A percentile compares a stretch with the other conserved stretches of the same genome.
phyloP scores from a whole-genome alignment of 208 protist genomes.

The Leishmania gerbilli region DNA sequence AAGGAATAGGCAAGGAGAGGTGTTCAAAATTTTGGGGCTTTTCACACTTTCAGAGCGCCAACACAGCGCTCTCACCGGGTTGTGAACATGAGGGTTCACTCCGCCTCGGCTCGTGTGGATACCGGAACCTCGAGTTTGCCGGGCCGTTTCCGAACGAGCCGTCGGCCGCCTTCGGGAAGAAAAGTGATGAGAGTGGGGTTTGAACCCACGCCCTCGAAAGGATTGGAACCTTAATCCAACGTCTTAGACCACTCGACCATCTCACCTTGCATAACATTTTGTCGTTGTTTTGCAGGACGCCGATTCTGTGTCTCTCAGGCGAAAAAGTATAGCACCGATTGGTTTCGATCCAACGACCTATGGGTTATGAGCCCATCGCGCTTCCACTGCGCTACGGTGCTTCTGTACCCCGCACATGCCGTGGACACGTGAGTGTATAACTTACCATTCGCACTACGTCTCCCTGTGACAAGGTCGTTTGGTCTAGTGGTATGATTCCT shows the following conservation, averaged over 20 bases:
- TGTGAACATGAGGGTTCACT: too few species aligned
- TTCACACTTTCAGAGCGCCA: too few species aligned
- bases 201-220: constrained; percentile 60
- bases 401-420: not conserved
- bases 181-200: constrained; percentile 56
- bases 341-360: constrained; percentile 95
- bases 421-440: too few species aligned
- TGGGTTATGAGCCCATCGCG: constrained; percentile 95
- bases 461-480: constrained; percentile 55
- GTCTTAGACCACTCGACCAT: constrained; percentile 62
- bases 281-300: accelerated
- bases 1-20: not conserved
- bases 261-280: constrained; percentile 14
- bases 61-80: not conserved
- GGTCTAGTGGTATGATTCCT: constrained; percentile 95
- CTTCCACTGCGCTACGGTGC: constrained; percentile 94
- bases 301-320: too few species aligned
- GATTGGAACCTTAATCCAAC: constrained; percentile 63
- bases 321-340: constrained; percentile 90
- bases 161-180: not conserved
- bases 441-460: accelerated
- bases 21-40: too few species aligned
- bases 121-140: not conserved
- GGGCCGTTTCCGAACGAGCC: not conserved
- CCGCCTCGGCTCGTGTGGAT: not conserved